phyloP scores from a whole-genome alignment of 2,329 filamentous ascomycete species.

The Aspergillus cejpii region DNA sequence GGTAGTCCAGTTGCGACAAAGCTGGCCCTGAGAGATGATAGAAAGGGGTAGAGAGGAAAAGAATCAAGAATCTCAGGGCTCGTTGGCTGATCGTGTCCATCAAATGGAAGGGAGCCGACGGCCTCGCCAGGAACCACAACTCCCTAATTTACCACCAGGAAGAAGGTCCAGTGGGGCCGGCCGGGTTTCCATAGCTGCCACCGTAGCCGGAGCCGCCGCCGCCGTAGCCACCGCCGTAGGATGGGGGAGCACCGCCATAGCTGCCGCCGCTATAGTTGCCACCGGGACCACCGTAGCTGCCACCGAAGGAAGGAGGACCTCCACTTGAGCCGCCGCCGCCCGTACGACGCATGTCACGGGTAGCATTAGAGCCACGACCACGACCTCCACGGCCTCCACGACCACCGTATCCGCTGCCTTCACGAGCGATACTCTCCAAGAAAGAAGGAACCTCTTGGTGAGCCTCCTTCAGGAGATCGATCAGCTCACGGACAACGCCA shows the following conservation, averaged over 20 bases:
- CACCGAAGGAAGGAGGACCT: slow-evolving; percentile 33
- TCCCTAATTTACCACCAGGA: slow-evolving; percentile 46
- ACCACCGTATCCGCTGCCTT: slow-evolving; percentile 75
- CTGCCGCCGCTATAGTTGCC: slow-evolving; percentile 25
- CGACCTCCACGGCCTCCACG: slow-evolving; percentile 67
- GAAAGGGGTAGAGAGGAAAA: slow-evolving; percentile 15
- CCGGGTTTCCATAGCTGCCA: slow-evolving; percentile 32
- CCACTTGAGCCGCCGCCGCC: slow-evolving; percentile 39
- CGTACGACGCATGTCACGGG: slow-evolving; percentile 84
- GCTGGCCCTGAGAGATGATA: slow-evolving; percentile 31
- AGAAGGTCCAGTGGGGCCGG: slow-evolving; percentile 45
- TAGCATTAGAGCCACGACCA: slow-evolving; percentile 57
- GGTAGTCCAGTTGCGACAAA: slow-evolving; percentile 43
- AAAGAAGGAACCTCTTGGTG: slow-evolving; percentile 94
- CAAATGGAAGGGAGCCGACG: slow-evolving; percentile 31
- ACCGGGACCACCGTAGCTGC: slow-evolving; percentile 29
- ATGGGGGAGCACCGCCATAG: slow-evolving; percentile 20
- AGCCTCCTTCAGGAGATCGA: slow-evolving; percentile 97
- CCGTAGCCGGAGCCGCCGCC: slow-evolving; percentile 23
- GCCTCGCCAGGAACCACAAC: slow-evolving; percentile 39
- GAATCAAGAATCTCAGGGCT: slow-evolving; percentile 28
- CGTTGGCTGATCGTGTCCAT: slow-evolving; percentile 37
- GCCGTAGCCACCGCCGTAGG: slow-evolving; percentile 25
- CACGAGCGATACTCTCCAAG: slow-evolving; percentile 94
- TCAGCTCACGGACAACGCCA: slow-evolving; percentile 89